Conservation (phyloP, 192 early-diverging fungal species). For the Pilaira anomala region DNA sequence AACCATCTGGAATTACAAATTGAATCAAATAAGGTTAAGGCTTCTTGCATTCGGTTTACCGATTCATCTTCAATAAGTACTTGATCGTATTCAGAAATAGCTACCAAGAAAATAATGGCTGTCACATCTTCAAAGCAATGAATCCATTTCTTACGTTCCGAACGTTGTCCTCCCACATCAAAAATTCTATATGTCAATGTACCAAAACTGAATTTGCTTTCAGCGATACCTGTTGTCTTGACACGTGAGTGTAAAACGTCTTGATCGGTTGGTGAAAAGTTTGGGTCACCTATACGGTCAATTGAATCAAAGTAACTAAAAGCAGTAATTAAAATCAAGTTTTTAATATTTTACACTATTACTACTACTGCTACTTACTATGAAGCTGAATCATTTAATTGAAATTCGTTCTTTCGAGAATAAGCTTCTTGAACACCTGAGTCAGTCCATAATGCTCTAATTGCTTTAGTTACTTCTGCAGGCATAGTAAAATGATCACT, state of each 20-base stretch:
- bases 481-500: constrained; percentile 79
- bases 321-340: not conserved
- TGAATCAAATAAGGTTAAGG: constrained; percentile 91
- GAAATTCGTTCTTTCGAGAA: constrained; percentile 72
- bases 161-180: constrained; percentile 42
- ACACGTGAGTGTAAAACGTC: constrained; percentile 91
- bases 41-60: constrained; percentile 96
- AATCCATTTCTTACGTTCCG: constrained; percentile 40
- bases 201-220: constrained; percentile 91
- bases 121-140: constrained; percentile 41
- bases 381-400: constrained; percentile 87
- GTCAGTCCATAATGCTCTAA: constrained; percentile 72
- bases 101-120: constrained; percentile 39
- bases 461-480: constrained; percentile 68
- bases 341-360: not conserved
- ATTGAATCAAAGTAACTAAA: constrained; percentile 88
- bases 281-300: constrained; percentile 75
- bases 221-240: constrained; percentile 96
- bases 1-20: constrained; percentile 98
- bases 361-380: constrained; percentile 58
- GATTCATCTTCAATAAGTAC: constrained; percentile 49
- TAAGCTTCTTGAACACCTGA: constrained; percentile 59
- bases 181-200: constrained; percentile 60
- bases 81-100: constrained; percentile 42
- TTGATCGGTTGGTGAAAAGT: constrained; percentile 89